Conservation (phyloP, 2,329 filamentous ascomycete species). For the Didymella sp. region DNA sequence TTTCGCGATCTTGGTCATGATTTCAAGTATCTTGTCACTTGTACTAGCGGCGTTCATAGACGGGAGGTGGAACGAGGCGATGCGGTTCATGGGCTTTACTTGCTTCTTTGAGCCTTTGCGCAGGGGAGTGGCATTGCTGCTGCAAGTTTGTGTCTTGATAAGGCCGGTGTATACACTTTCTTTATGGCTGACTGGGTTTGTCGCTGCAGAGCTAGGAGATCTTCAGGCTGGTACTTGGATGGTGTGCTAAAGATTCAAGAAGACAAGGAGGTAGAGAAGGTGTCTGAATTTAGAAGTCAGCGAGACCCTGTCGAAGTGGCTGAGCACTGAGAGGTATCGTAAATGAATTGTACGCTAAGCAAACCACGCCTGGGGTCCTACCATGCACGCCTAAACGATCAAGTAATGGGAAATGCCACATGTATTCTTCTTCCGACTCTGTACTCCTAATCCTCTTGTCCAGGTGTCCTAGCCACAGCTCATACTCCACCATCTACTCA, state of each 20-base stretch:
- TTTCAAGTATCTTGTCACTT: background rate
- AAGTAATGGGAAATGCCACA: background rate
- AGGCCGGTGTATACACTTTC: background rate
- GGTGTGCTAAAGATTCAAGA: background rate
- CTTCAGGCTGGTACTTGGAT: slow-evolving; percentile 1
- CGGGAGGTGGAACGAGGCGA: background rate
- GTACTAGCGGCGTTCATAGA: background rate
- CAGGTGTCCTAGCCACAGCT: background rate
- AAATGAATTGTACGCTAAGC: slow-evolving; percentile 20
- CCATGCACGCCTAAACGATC: slow-evolving; percentile 19
- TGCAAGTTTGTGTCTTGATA: background rate
- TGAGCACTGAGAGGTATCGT: slow-evolving; percentile 1
- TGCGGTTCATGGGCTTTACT: background rate
- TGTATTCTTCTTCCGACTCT: background rate
- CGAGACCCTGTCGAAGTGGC: background rate
- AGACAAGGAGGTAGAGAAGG: background rate
- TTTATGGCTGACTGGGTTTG: background rate
- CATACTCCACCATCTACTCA: slow-evolving; percentile 28
- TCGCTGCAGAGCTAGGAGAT: background rate
- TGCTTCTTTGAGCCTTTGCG: background rate
- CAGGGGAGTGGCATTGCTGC: background rate
- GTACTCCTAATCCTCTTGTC: background rate
- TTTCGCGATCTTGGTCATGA: background rate
- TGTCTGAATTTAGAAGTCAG: background rate
- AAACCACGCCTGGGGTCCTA: slow-evolving; percentile 9